phyloP scores from a whole-genome alignment of 106 monocot genomes.

The Dioscorea alata region DNA sequence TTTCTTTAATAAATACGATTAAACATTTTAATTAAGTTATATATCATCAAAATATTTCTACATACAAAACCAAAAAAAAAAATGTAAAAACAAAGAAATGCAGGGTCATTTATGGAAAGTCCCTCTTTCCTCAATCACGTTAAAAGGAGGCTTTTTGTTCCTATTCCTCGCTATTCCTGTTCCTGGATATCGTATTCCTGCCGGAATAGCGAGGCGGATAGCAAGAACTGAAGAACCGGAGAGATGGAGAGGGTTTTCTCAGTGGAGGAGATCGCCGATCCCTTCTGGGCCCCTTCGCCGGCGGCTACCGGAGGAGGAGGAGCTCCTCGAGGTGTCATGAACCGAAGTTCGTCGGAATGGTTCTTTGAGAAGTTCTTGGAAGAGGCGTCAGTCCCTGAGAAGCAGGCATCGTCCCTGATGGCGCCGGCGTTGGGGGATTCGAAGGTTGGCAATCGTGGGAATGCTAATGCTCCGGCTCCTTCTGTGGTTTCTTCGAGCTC shows the following conservation, averaged over 20 bases:
- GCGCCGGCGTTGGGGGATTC: too few relatives aligned
- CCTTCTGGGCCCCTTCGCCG: slow-evolving; percentile 30
- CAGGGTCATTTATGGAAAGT: background rate
- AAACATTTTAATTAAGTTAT: too few relatives aligned
- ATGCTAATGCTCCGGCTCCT: background rate
- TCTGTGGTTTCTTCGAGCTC: slow-evolving; percentile 11
- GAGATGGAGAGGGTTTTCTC: slow-evolving; percentile 61
- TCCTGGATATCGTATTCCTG: background rate
- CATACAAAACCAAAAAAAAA: too few relatives aligned
- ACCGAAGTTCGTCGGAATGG: slow-evolving; percentile 53
- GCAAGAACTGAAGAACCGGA: background rate
- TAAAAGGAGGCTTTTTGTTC: background rate
- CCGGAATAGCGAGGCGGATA: slow-evolving; percentile 1
- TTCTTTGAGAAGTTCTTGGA: slow-evolving; percentile 59
- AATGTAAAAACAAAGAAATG: background rate
- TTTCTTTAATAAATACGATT: too few relatives aligned
- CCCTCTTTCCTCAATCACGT: background rate
- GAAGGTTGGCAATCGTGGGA: background rate
- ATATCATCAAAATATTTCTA: too few relatives aligned
- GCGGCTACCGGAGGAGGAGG: slow-evolving; percentile 4
- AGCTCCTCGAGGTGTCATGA: slow-evolving; percentile 14
- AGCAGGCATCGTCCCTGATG: too few relatives aligned
- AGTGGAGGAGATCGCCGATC: slow-evolving; percentile 45
- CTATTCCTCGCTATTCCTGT: background rate
- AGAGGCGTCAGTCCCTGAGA: slow-evolving; percentile 8